Evolutionary conservation across 164 flowering plant species (phyloP).

Genomic region (Tinospora cordifolia): DNA sequence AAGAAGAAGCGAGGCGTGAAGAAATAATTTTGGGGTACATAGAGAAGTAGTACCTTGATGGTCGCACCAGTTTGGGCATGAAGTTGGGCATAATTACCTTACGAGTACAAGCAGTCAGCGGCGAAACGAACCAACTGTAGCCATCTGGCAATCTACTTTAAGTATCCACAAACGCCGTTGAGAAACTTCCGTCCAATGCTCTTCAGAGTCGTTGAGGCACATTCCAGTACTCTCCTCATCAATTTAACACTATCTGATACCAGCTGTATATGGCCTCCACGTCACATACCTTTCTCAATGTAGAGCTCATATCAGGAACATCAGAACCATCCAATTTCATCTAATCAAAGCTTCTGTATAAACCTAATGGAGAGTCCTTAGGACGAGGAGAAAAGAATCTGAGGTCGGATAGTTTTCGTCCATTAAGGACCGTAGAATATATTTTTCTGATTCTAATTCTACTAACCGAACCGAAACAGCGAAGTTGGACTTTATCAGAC

Average conservation of each 20-base stretch:
- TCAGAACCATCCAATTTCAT: too few relatives aligned
- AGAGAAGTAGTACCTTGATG: neutral
- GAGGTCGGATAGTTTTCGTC: neutral
- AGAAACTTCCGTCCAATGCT: neutral
- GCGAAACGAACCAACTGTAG: neutral
- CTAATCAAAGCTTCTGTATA: too few relatives aligned
- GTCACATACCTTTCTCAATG: too few relatives aligned
- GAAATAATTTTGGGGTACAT: too few relatives aligned
- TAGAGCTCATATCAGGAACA: too few relatives aligned
- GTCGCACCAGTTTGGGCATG: neutral
- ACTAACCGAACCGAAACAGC: neutral
- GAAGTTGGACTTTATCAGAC: neutral
- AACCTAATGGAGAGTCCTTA: too few relatives aligned
- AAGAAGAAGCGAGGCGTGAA: too few relatives aligned
- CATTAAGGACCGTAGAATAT: neutral
- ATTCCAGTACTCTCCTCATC: neutral
- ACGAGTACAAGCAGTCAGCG: neutral
- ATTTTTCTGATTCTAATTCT: neutral
- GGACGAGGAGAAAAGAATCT: neutral
- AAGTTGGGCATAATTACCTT: neutral
- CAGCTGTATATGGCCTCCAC: neutral
- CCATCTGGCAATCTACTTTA: neutral
- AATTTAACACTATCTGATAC: neutral
- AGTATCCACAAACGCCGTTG: neutral
- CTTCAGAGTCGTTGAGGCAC: neutral